Evolutionary conservation across 2,329 filamentous ascomycete species (phyloP).

Genomic region (Curvularia hawaiiensis): DNA sequence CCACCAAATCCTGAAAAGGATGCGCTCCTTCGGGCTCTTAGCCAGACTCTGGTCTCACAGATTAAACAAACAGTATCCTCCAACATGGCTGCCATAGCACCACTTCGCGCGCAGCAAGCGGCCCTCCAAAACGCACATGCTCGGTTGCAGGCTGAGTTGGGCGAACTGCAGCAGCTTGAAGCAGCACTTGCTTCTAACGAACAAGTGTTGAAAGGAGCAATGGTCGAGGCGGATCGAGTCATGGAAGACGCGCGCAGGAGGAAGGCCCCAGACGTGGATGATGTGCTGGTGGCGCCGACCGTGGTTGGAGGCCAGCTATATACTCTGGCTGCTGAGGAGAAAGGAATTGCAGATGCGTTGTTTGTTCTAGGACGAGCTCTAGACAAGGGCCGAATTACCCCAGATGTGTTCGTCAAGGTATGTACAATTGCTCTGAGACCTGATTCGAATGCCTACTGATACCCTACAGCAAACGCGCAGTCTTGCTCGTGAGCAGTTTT

Average conservation of each 20-base stretch:
- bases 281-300: slow-evolving; percentile 89
- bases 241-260: slow-evolving; percentile 74
- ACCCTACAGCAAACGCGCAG: slow-evolving; percentile 62
- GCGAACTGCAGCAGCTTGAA: slow-evolving; percentile 72
- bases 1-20: slow-evolving; percentile 97
- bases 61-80: slow-evolving; percentile 72
- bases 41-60: slow-evolving; percentile 69
- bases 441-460: slow-evolving; percentile 13
- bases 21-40: slow-evolving; percentile 78
- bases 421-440: slow-evolving; percentile 4
- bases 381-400: slow-evolving; percentile 71
- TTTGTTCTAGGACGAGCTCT: slow-evolving; percentile 79
- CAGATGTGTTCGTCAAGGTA: slow-evolving; percentile 78
- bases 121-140: slow-evolving; percentile 75
- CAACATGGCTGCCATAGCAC: slow-evolving; percentile 74
- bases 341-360: slow-evolving; percentile 82
- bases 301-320: slow-evolving; percentile 94
- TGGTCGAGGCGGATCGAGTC: slow-evolving; percentile 77
- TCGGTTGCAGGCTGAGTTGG: slow-evolving; percentile 74
- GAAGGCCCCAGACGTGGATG: slow-evolving; percentile 79
- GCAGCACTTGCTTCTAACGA: slow-evolving; percentile 77
- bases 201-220: slow-evolving; percentile 74
- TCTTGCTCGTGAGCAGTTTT: slow-evolving; percentile 78
- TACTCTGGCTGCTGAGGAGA: slow-evolving; percentile 84
- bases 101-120: slow-evolving; percentile 76